phyloP scores from a whole-genome alignment of 176 grass and related monocot genomes.

The Olyra latifolia region DNA sequence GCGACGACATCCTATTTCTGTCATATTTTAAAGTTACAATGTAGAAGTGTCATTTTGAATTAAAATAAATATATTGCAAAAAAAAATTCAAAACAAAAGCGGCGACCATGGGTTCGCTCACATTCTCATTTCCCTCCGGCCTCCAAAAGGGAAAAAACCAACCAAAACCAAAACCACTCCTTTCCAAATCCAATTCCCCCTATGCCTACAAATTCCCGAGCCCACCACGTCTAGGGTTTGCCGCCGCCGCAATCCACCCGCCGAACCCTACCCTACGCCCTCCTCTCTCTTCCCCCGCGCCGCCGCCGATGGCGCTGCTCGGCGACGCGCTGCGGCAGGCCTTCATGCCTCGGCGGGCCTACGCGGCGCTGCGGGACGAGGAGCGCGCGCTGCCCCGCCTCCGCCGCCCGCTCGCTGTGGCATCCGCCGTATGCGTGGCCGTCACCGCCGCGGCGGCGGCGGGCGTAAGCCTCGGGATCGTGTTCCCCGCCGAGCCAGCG shows the following conservation, averaged over 20 bases:
- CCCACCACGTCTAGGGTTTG: conserved; percentile 48
- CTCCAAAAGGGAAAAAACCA: too few relatives aligned
- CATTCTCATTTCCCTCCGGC: too few relatives aligned
- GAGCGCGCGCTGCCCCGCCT: conserved; percentile 56
- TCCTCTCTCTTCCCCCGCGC: not conserved
- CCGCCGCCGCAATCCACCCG: conserved; percentile 7
- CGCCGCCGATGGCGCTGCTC: conserved; percentile 55
- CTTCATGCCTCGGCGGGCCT: conserved; percentile 72
- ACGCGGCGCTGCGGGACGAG: conserved; percentile 66
- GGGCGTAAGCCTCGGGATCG: conserved; percentile 71
- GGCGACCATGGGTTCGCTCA: too few relatives aligned
- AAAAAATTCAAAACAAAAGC: too few relatives aligned
- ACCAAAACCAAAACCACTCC: too few relatives aligned
- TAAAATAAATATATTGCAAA: too few relatives aligned
- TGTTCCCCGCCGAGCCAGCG: conserved; percentile 68
- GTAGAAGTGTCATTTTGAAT: too few relatives aligned
- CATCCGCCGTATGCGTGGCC: conserved; percentile 39
- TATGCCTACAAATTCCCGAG: not conserved
- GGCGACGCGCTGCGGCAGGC: conserved; percentile 83
- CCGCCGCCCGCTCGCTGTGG: conserved; percentile 54
- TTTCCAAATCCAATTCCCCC: too few relatives aligned
- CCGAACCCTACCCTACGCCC: not conserved
- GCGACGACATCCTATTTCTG: too few relatives aligned
- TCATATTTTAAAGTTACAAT: too few relatives aligned
- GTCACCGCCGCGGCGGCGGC: conserved; percentile 42